Evolutionary conservation across 768 basidiomycete genomes (phyloP), one percentile per base, ranked within the genome.

Genomic region (Infundibulicybe gibba): DNA sequence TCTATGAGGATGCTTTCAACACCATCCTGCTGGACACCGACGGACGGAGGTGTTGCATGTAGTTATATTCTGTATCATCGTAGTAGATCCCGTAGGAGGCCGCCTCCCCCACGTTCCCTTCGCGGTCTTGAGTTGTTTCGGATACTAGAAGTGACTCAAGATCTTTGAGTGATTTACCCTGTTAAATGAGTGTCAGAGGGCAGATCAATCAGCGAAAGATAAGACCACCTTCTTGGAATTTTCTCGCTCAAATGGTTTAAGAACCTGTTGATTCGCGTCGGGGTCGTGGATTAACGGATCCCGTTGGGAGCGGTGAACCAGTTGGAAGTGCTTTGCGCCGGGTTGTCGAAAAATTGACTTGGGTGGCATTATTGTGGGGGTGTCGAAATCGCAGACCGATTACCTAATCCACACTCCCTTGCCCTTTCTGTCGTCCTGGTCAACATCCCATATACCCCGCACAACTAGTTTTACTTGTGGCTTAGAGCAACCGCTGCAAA

Each of bases 21-120:
- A 10, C 89, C 88, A 38, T 85, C 89, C 60, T 90, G 89, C 48
- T 85, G 78, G 11, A 79, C 58, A 3, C 90, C 91, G 42, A 90
- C 81, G 2, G 56, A 11, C 91, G 85, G 38, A 99, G 79, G 67
- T 99, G 97, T 63, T 94, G 87, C 90, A 97, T 93, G 71, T 99
- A 99, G 66, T 99, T 90, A 71, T 99, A 99, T 49, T 93, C 80
- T 5, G 90, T 87, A 61, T 99, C 94, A 68, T 98, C 94, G 67
- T 81, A 98, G 68, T 91, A 91, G 60, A 99, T 69, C 3, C 94
- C 97, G 63, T 97, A 94, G 8, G 81, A 61, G 5, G 87, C 72
- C 0, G 97, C 97, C 69, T 98, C 90, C 47, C 95, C 97, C 42
- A 87, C 73, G 51, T 85, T 87, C 19, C 66, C 56, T 44, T 74